phyloP scores from a whole-genome alignment of 23 red algal genomes.

The Gracilaria vermiculophylla region DNA sequence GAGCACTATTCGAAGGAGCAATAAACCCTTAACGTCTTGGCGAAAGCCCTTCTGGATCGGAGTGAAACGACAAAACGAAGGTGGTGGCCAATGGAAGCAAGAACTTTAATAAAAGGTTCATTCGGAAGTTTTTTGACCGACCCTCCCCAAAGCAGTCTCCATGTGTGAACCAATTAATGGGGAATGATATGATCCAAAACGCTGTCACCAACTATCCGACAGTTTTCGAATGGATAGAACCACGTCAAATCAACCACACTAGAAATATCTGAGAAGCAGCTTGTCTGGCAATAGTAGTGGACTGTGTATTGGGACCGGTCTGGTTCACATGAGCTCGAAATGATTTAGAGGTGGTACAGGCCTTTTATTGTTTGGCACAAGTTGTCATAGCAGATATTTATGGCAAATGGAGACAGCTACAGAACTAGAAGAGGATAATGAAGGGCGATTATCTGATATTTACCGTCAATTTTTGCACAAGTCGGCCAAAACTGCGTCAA shows the following conservation, averaged over 20 bases:
- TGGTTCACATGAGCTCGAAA: neutral
- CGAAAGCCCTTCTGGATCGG: neutral
- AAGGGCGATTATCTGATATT: neutral
- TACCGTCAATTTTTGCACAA: neutral
- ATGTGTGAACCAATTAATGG: neutral
- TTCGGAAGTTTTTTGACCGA: neutral
- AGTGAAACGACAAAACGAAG: neutral
- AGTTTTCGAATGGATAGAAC: neutral
- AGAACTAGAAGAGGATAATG: neutral
- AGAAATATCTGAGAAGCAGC: neutral
- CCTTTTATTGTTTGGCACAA: neutral
- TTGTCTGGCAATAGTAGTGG: neutral
- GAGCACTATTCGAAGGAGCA: no score
- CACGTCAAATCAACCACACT: neutral
- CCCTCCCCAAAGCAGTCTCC: neutral
- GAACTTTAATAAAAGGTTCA: neutral
- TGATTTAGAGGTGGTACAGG: neutral
- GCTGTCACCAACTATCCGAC: conserved; percentile 11
- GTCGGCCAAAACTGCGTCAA: neutral
- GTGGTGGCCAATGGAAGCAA: neutral
- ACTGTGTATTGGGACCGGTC: neutral
- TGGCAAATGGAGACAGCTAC: neutral
- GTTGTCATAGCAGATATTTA: neutral
- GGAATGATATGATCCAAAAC: neutral
- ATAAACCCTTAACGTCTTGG: no score